Evolutionary conservation across 306 rosid species (phyloP).

Genomic region (Ceratonia siliqua): DNA sequence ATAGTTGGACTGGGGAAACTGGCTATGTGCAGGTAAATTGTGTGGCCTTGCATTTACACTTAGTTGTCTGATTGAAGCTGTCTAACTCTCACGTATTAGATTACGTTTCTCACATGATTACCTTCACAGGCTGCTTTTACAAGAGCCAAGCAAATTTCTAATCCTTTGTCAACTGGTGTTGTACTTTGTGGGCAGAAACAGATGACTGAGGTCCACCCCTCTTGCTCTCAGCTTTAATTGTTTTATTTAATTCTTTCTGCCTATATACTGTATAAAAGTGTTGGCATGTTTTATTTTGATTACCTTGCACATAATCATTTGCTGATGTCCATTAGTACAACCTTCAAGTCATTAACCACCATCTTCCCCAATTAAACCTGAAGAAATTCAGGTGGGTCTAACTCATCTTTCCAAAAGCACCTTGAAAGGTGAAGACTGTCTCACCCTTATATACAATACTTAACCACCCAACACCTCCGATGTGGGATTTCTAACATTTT

Average conservation of each 20-base stretch:
- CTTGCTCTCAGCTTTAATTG: conserved; percentile 15
- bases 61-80: neutral
- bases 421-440: too few species aligned
- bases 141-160: conserved; percentile 65
- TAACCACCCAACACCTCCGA: too few species aligned
- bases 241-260: neutral
- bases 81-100: neutral
- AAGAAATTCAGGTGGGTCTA: too few species aligned
- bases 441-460: too few species aligned
- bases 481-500: too few species aligned
- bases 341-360: neutral
- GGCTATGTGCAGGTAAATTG: conserved; percentile 85
- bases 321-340: neutral
- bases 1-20: conserved; percentile 74
- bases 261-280: neutral
- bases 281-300: neutral
- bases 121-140: conserved; percentile 78
- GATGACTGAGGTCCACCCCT: conserved; percentile 75
- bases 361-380: neutral
- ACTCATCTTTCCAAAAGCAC: too few species aligned
- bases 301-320: neutral
- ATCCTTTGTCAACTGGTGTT: conserved; percentile 70
- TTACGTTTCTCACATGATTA: conserved; percentile 16
- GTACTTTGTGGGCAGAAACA: conserved; percentile 91
- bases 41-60: neutral